Conservation (phyloP, 139 green algal species). For the Ettlia oleoabundans region DNA sequence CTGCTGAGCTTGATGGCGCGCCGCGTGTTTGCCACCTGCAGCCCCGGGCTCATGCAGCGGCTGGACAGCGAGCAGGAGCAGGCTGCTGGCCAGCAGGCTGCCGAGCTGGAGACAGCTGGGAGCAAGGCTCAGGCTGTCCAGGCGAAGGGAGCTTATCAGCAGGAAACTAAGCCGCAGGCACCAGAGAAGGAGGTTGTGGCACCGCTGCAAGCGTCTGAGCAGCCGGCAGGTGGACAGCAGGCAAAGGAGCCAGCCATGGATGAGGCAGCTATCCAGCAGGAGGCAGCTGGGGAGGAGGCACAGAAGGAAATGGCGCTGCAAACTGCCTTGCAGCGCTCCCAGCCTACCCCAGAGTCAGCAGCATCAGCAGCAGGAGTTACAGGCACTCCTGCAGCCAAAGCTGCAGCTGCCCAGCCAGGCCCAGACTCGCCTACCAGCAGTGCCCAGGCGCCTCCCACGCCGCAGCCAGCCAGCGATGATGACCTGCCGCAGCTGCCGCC, state of each 20-base stretch:
- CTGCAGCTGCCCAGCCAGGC: background rate
- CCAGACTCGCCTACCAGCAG: background rate
- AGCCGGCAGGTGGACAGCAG: background rate
- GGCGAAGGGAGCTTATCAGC: too few species aligned
- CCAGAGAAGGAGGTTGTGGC: too few species aligned
- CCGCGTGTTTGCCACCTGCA: constrained; percentile 28
- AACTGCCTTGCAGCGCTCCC: too few species aligned
- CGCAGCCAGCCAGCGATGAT: background rate
- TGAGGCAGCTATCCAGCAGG: background rate
- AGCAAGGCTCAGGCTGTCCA: too few species aligned
- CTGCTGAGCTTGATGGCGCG: constrained; percentile 44
- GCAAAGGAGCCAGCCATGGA: background rate
- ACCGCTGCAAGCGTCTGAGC: background rate
- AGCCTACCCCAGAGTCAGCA: background rate
- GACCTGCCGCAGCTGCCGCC: constrained; percentile 4
- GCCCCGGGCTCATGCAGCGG: background rate
- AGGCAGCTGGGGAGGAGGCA: too few species aligned
- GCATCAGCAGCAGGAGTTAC: background rate
- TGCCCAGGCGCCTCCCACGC: background rate
- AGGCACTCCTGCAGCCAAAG: background rate
- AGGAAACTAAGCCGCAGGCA: too few species aligned
- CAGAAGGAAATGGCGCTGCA: too few species aligned
- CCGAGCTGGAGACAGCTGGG: too few species aligned
- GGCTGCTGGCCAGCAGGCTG: constrained; percentile 15
- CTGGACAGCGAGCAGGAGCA: constrained; percentile 12